Base-by-base conservation (phyloP, 2,329 filamentous ascomycete genomes). In the Verticillium tricorpus region DNA sequence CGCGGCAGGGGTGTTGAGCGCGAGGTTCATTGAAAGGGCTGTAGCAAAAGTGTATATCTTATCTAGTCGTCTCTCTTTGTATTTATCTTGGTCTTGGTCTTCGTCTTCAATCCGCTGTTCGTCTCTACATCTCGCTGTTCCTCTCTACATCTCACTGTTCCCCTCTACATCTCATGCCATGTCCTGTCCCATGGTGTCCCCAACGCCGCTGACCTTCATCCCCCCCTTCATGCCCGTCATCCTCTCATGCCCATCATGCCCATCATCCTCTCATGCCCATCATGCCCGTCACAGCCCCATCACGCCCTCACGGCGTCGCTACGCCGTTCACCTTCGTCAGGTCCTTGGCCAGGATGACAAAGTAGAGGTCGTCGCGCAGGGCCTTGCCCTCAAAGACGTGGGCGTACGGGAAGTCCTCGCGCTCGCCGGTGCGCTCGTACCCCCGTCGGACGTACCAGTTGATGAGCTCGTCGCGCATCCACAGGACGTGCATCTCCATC, bases 401-500 rank as follows among this genome's bases (percentile, higher is more conserved):
- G 0, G 67, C 69, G 50, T 78, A 79, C 0, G 80, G 80, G 57
- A 82, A 82, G 4, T 76, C 75, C 60, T 64, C 68, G 63, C 66
- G 76, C 69, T 76, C 72, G 6, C 74, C 77, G 5, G 77, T 79
- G 59, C 62, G 65, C 19, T 25, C 37, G 59, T 81, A 83, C 0
- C 81, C 81, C 25, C 77, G 67, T 5, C 79, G 69, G 8, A 72
- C 56, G 61, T 83, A 83, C 76, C 78, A 83, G 19, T 70, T 67
- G 56, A 82, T 76, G 55, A 83, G 68, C 67, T 82, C 80, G 0
- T 70, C 62, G 12, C 81, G 67, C 15, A 70, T 70, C 72, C 73
- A 77, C 35, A 83, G 76, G 40, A 81, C 80, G 8, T 63, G 67
- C 76, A 83, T 77, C 65, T 80, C 78, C 69, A 83, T 68, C 60